These are phyloP conservation scores for Sarocladiaceae sp. DNA, from an alignment of 2,329 filamentous ascomycete genomes.

Conservation along the genomic window DNA sequence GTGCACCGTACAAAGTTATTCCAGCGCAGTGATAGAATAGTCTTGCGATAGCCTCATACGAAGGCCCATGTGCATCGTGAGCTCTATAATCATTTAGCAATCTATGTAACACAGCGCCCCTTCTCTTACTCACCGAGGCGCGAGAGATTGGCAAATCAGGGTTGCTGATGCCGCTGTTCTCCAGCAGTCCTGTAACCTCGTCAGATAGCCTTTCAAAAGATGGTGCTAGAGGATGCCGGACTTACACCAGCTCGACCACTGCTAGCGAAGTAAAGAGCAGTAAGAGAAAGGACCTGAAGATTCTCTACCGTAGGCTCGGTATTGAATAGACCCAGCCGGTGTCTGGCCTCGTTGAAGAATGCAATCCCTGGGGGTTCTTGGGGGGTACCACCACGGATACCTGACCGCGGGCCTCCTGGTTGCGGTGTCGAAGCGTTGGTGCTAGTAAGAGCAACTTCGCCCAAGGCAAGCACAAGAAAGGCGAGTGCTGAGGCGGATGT, in stretches of 20 bases:
- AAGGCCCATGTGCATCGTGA: neutral
- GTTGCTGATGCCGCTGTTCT: slow-evolving; percentile 52
- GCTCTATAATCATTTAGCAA: neutral
- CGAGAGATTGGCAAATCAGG: slow-evolving; percentile 50
- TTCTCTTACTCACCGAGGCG: slow-evolving; percentile 41
- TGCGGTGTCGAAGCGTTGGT: slow-evolving; percentile 40
- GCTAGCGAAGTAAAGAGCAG: slow-evolving; percentile 50
- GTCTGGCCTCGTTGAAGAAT: slow-evolving; percentile 59
- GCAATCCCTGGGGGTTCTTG: slow-evolving; percentile 51
- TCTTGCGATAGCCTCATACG: neutral
- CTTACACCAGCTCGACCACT: slow-evolving; percentile 47
- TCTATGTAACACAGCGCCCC: too few relatives aligned
- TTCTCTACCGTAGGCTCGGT: slow-evolving; percentile 54
- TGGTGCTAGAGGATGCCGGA: slow-evolving; percentile 6
- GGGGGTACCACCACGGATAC: slow-evolving; percentile 46
- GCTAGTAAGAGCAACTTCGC: slow-evolving; percentile 52
- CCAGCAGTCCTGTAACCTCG: slow-evolving; percentile 51
- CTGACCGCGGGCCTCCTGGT: slow-evolving; percentile 42
- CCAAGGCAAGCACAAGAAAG: slow-evolving; percentile 54
- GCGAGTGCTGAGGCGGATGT: slow-evolving; percentile 46
- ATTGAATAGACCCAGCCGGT: slow-evolving; percentile 53
- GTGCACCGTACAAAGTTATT: neutral
- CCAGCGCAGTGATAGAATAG: neutral
- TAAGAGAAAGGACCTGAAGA: slow-evolving; percentile 53
- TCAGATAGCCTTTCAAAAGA: slow-evolving; percentile 10